These are phyloP conservation scores for Hypholoma fasciculare DNA, from an alignment of 768 basidiomycete genomes.

Conservation along the genomic window DNA sequence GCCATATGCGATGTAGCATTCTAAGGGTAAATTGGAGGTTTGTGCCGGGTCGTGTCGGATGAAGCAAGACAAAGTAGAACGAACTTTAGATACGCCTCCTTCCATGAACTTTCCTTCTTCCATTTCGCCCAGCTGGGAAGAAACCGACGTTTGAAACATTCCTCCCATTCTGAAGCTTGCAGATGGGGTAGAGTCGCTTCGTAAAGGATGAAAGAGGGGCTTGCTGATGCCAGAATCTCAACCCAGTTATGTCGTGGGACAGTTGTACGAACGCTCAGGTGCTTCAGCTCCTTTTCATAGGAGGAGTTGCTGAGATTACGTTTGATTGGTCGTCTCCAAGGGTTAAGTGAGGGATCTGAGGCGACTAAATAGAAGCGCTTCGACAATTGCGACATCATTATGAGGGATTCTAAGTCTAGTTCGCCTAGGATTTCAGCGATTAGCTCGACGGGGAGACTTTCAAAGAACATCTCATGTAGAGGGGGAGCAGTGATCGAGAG, in stretches of 20 bases:
- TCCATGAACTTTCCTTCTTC: slow-evolving; percentile 67
- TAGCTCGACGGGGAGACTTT: slow-evolving; percentile 74
- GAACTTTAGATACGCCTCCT: slow-evolving; percentile 65
- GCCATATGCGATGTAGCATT: slow-evolving; percentile 63
- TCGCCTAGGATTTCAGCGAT: slow-evolving; percentile 71
- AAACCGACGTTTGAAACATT: slow-evolving; percentile 70
- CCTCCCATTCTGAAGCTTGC: slow-evolving; percentile 68
- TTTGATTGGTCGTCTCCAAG: slow-evolving; percentile 74
- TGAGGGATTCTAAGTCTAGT: slow-evolving; percentile 62
- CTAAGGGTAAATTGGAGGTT: slow-evolving; percentile 31
- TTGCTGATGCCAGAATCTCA: slow-evolving; percentile 66
- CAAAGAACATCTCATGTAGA: slow-evolving; percentile 31
- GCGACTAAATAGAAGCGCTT: slow-evolving; percentile 55
- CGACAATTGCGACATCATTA: slow-evolving; percentile 61
- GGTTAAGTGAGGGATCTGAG: slow-evolving; percentile 67
- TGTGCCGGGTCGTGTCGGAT: slow-evolving; percentile 7
- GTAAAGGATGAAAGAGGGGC: slow-evolving; percentile 62
- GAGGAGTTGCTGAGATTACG: slow-evolving; percentile 45
- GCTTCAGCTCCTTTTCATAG: slow-evolving; percentile 53
- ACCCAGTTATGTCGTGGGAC: slow-evolving; percentile 83
- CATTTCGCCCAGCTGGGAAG: slow-evolving; percentile 75
- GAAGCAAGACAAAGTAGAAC: slow-evolving; percentile 20
- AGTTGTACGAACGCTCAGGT: slow-evolving; percentile 60
- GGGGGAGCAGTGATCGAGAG: slow-evolving; percentile 5
- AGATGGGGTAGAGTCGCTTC: slow-evolving; percentile 71